These are phyloP conservation scores for Carex kokanica DNA, from an alignment of 176 grass and related monocot genomes.

Conservation along the genomic window DNA sequence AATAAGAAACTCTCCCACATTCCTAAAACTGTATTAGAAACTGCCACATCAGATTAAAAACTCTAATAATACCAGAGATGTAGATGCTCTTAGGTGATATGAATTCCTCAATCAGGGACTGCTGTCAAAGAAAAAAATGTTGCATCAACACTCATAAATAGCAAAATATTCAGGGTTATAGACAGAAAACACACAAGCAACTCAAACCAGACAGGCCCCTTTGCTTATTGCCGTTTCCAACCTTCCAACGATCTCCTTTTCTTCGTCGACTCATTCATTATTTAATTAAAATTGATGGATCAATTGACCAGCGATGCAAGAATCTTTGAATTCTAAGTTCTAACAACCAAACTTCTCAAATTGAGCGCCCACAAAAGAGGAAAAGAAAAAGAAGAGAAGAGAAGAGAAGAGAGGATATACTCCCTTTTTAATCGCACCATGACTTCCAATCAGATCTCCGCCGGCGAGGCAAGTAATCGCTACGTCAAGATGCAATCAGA, in stretches of 20 bases:
- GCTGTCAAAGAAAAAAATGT: neutral
- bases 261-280: neutral
- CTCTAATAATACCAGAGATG: too few relatives aligned
- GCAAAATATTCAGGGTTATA: neutral
- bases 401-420: conserved; percentile 27
- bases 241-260: conserved; percentile 13
- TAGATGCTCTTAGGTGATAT: too few relatives aligned
- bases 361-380: neutral
- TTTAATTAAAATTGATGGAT: neutral
- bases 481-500: conserved; percentile 46
- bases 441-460: conserved; percentile 55
- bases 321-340: neutral
- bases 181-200: neutral
- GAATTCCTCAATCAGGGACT: too few relatives aligned
- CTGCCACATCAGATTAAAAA: too few relatives aligned
- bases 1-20: too few relatives aligned
- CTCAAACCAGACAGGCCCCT: neutral
- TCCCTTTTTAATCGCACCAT: conserved; percentile 32
- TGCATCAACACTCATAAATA: neutral
- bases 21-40: too few relatives aligned
- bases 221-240: neutral
- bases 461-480: conserved; percentile 39
- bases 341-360: neutral
- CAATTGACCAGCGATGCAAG: conserved; percentile 19
- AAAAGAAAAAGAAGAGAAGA: neutral